Conservation (phyloP, 306 rosid species). For the Malus orientalis region DNA sequence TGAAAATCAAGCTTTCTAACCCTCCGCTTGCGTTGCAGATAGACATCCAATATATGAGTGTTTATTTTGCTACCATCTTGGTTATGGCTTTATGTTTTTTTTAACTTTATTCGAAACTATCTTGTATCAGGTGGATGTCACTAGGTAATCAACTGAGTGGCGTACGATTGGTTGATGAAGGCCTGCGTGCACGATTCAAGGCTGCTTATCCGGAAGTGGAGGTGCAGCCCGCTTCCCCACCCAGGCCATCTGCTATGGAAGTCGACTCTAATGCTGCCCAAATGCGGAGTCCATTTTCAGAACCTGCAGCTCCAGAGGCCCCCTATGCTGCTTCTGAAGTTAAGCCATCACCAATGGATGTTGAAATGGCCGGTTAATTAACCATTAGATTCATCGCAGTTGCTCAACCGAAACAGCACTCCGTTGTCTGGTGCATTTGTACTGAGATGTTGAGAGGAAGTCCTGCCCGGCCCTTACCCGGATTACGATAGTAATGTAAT, state of each 20-base stretch:
- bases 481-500: neutral
- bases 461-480: neutral
- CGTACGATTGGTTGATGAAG: slow-evolving; percentile 87
- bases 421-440: neutral
- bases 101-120: neutral
- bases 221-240: slow-evolving; percentile 90
- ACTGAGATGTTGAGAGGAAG: neutral
- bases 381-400: neutral
- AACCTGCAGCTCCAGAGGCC: slow-evolving; percentile 39
- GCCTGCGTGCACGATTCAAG: slow-evolving; percentile 90
- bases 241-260: slow-evolving; percentile 77
- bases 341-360: slow-evolving; percentile 44
- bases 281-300: slow-evolving; percentile 53
- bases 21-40: neutral
- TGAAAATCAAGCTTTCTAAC: neutral
- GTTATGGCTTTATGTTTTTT: neutral
- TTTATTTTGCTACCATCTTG: neutral
- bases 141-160: slow-evolving; percentile 92
- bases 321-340: slow-evolving; percentile 44
- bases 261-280: slow-evolving; percentile 49
- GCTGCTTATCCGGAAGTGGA: slow-evolving; percentile 97
- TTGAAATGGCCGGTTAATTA: slow-evolving; percentile 36
- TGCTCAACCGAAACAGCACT: neutral
- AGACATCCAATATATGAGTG: neutral
- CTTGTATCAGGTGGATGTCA: slow-evolving; percentile 81